phyloP scores from a whole-genome alignment of 345 rosid species.

The Citrus cavaleriei region DNA sequence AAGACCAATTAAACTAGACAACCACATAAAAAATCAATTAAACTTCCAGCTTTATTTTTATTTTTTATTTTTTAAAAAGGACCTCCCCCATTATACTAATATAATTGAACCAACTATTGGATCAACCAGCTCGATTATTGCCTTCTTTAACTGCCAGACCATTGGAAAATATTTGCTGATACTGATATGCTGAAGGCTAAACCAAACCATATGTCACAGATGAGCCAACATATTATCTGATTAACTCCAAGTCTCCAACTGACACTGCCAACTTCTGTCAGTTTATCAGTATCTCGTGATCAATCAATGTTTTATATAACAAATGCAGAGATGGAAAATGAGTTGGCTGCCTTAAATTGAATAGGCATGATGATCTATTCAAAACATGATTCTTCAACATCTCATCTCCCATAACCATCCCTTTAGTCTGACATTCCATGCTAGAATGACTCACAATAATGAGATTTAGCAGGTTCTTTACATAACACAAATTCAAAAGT shows the following conservation, averaged over 20 bases:
- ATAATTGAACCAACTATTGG: background rate
- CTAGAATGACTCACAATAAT: background rate
- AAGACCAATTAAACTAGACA: background rate
- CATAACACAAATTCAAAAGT: background rate
- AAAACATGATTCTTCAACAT: background rate
- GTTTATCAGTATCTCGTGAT: background rate
- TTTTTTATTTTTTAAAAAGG: no score
- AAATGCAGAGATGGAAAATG: background rate
- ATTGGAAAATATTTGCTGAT: background rate
- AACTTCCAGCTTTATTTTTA: background rate
- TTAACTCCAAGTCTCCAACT: background rate
- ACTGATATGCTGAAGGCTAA: background rate
- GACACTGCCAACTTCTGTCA: background rate
- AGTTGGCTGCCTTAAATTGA: background rate
- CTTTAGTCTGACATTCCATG: background rate
- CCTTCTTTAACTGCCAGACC: background rate
- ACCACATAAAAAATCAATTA: background rate
- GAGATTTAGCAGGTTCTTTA: background rate
- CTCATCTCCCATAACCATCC: background rate
- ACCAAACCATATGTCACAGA: slow-evolving; percentile 1
- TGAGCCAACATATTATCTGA: background rate
- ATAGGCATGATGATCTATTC: background rate
- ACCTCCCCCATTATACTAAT: background rate
- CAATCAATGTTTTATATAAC: background rate
- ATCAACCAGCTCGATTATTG: background rate